phyloP scores from a whole-genome alignment of 805 yeast species.

The Candida germanica region DNA sequence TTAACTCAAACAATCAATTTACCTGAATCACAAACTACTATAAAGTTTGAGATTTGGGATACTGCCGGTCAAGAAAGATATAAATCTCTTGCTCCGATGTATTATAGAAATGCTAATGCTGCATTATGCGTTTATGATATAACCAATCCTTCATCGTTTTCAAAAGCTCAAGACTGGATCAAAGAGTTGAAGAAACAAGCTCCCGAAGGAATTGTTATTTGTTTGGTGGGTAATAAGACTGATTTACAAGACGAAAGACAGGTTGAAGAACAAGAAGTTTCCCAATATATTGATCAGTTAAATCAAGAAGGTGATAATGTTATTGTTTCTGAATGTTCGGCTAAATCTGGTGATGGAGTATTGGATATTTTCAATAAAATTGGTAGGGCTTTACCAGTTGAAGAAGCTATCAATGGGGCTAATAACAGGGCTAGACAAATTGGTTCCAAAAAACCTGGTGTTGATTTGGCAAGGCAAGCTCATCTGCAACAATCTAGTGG shows the following conservation, averaged over 20 bases:
- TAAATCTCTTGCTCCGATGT: constrained; percentile 44
- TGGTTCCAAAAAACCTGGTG: constrained; percentile 30
- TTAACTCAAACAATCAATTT: constrained; percentile 63
- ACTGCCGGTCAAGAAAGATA: constrained; percentile 85
- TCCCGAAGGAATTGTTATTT: constrained; percentile 67
- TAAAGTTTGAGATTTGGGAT: constrained; percentile 82
- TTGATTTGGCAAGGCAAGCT: constrained; percentile 31
- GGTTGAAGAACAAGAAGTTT: constrained; percentile 42
- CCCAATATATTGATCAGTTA: constrained; percentile 39
- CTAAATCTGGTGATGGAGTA: constrained; percentile 44
- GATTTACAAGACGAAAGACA: constrained; percentile 56
- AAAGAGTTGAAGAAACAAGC: constrained; percentile 83
- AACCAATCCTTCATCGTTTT: constrained; percentile 63
- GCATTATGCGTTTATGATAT: constrained; percentile 79
- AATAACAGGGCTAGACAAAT: constrained; percentile 23
- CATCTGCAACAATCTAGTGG: constrained; percentile 19
- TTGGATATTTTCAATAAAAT: constrained; percentile 38
- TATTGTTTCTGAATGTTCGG: constrained; percentile 40
- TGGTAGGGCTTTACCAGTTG: constrained; percentile 42
- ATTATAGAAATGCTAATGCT: constrained; percentile 54
- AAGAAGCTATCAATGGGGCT: constrained; percentile 28
- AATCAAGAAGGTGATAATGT: constrained; percentile 46
- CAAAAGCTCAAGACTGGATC: constrained; percentile 73
- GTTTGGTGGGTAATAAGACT: constrained; percentile 75
- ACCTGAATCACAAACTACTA: constrained; percentile 48